Evolutionary conservation across 2,329 filamentous ascomycete species (phyloP), one percentile per base, ranked within the genome.

Genomic region (Aureobasidium sp.): DNA sequence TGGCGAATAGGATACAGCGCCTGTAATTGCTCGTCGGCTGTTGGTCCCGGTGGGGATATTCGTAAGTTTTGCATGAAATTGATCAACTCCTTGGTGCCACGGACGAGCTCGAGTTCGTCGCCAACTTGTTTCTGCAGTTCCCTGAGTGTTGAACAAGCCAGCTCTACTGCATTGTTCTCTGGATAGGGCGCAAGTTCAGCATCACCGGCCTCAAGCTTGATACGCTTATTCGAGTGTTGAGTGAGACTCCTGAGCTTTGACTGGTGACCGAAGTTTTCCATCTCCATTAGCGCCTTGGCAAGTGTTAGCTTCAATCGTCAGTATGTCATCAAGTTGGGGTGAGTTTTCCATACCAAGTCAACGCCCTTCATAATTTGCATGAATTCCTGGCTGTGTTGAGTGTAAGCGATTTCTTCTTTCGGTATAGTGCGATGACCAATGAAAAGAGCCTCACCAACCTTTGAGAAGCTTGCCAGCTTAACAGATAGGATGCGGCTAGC

Each of bases 341-440:
- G 41, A 37, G 17, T 24, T 56, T 36, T 36, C 12, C 59, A 44
- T 34, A 60, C 56, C 56, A 60, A 17, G 13, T 61, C 47, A 15
- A 61, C 59, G 17, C 59, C 59, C 39, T 62, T 62, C 59, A 62
- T 62, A 34, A 32, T 53, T 27, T 62, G 59, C 50, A 62, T 46
- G 37, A 62, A 62, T 47, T 62, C 59, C 32, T 55, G 41, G 41
- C 59, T 62, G 26, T 27, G 12, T 20, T 34, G 41, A 34, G n/a
- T 34, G 46, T 61, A 26, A 59, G 46, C 43, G 9, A 27, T n/a
- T 17, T 15, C 41, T 39, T 37, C 17, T 24, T 37, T 20, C 17
- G 37, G 27, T 10, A 8, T 44, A 57, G 27, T 36, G 27, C 24
- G 37, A 41, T 12, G 20, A 5, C n/a, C n/a, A 27, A 24, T 10